phyloP scores from a whole-genome alignment of 2,329 filamentous ascomycete species.

The Beauveria medogensis region DNA sequence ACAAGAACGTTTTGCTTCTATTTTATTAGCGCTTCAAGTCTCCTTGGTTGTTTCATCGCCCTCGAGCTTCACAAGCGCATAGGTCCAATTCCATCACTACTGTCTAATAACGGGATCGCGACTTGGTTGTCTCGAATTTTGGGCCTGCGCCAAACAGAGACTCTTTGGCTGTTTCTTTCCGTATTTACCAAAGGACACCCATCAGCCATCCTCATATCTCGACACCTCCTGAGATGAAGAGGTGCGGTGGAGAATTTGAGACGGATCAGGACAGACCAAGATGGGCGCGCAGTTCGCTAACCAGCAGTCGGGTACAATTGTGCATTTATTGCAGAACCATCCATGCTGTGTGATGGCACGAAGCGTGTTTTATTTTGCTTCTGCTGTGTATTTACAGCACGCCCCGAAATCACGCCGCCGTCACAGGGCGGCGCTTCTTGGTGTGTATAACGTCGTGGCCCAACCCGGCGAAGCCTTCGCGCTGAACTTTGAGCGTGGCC shows the following conservation, averaged over 20 bases:
- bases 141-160: not conserved
- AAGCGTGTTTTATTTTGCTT: not conserved
- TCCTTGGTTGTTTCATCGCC: conserved; percentile 5
- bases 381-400: not conserved
- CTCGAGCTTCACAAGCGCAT: not conserved
- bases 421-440: not conserved
- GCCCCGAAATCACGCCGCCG: not conserved
- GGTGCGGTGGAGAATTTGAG: not conserved
- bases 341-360: not conserved
- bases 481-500: conserved; percentile 59
- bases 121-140: not conserved
- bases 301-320: not conserved
- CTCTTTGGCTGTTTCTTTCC: not conserved
- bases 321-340: not conserved
- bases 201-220: no score
- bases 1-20: not conserved
- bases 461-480: conserved; percentile 55
- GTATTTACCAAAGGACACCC: not conserved
- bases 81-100: not conserved
- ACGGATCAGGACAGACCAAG: not conserved
- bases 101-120: not conserved
- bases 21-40: not conserved
- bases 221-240: no score
- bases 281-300: not conserved
- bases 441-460: conserved; percentile 20